A percentile compares a stretch with the other conserved stretches of the same genome.
Conservation (phyloP, 805 yeast genomes). For the Yarrowia sp. region DNA sequence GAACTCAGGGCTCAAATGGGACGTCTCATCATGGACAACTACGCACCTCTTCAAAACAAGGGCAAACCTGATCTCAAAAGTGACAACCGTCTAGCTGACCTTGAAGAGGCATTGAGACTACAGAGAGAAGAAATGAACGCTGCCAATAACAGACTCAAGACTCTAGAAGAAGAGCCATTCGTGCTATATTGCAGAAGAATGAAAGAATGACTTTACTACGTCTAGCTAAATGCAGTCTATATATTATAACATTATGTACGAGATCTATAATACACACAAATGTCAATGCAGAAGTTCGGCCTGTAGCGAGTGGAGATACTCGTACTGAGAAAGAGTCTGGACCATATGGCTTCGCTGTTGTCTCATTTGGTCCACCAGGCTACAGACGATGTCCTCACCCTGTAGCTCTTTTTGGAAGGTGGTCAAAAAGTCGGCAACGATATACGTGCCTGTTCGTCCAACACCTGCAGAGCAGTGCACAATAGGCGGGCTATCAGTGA, state of each 20-base stretch:
- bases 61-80: not conserved
- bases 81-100: not conserved
- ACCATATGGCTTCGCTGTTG: slow-evolving; percentile 55
- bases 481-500: slow-evolving; percentile 59
- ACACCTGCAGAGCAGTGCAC: slow-evolving; percentile 98
- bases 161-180: slow-evolving; percentile 8
- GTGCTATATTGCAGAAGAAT: slow-evolving; percentile 6
- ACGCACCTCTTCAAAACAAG: slow-evolving; percentile 4
- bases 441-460: slow-evolving; percentile 92
- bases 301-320: slow-evolving; percentile 49
- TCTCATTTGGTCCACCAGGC: slow-evolving; percentile 50
- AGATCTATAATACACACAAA: slow-evolving; percentile 12
- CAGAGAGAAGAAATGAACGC: slow-evolving; percentile 12
- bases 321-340: slow-evolving; percentile 51
- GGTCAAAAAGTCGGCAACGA: slow-evolving; percentile 66
- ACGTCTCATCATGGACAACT: slow-evolving; percentile 2
- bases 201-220: not conserved
- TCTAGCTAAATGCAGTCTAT: slow-evolving; percentile 15
- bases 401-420: slow-evolving; percentile 51
- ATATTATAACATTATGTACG: slow-evolving; percentile 25
- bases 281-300: slow-evolving; percentile 10
- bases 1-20: slow-evolving; percentile 14
- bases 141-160: not conserved
- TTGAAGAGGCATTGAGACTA: not conserved
- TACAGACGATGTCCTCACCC: slow-evolving; percentile 45